A percentile compares a stretch with the other conserved stretches of the same genome.
phyloP scores from a whole-genome alignment of 345 rosid species.

The Corchorus olitorius region DNA sequence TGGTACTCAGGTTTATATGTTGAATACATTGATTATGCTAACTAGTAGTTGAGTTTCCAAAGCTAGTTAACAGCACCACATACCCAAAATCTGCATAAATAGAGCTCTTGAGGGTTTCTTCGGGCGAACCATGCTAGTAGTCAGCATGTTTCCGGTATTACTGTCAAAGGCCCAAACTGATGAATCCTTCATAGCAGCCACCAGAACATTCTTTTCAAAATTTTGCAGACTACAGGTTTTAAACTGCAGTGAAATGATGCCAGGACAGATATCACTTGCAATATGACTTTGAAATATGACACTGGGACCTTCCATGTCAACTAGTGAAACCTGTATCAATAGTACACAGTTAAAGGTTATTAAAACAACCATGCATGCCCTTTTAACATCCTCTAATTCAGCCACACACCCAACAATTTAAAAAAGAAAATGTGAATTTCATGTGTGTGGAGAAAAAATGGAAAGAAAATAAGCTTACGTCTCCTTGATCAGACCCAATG shows the following conservation, averaged over 20 bases:
- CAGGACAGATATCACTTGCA: slow-evolving; percentile 63
- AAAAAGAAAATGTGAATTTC: background rate
- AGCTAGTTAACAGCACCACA: slow-evolving; percentile 11
- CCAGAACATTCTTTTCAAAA: slow-evolving; percentile 76
- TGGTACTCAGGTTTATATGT: background rate
- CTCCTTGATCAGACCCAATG: slow-evolving; percentile 85
- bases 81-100: slow-evolving; percentile 78
- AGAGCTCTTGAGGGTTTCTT: slow-evolving; percentile 84
- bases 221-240: slow-evolving; percentile 68
- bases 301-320: slow-evolving; percentile 60
- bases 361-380: background rate
- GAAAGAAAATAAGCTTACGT: slow-evolving; percentile 47
- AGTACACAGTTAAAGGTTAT: background rate
- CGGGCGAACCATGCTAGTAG: slow-evolving; percentile 62
- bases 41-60: background rate
- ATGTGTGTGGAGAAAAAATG: background rate
- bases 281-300: slow-evolving; percentile 59
- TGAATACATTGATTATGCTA: background rate
- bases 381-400: background rate
- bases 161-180: slow-evolving; percentile 73
- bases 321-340: slow-evolving; percentile 60
- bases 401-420: background rate
- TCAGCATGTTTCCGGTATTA: slow-evolving; percentile 68
- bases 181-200: slow-evolving; percentile 80
- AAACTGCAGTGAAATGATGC: slow-evolving; percentile 66